Evolutionary conservation across 1,284 basidiomycete species (phyloP).

Genomic region (Ganoderma multipileum): DNA sequence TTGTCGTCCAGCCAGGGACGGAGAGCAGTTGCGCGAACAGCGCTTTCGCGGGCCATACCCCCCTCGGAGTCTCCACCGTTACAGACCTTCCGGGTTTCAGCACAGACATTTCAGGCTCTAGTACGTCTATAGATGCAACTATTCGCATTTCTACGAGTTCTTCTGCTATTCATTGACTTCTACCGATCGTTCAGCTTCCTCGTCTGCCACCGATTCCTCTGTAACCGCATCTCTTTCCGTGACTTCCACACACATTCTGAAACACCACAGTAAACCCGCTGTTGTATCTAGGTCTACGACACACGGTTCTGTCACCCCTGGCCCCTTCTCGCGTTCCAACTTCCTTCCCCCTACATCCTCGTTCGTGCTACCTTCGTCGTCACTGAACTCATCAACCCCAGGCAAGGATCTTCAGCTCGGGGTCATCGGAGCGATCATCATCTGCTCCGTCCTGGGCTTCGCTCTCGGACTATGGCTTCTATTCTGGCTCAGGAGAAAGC

Average conservation of each 20-base stretch:
- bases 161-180: neutral
- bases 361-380: neutral
- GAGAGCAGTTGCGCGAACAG: neutral
- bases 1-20: conserved; percentile 1
- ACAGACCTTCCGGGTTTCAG: neutral
- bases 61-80: neutral
- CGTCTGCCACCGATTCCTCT: neutral
- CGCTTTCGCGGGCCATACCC: neutral
- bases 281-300: neutral
- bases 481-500: neutral
- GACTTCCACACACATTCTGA: neutral
- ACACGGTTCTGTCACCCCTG: neutral
- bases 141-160: neutral
- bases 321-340: neutral
- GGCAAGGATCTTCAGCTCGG: neutral
- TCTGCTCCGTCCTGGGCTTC: neutral
- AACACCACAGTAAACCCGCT: neutral
- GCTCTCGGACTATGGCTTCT: neutral
- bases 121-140: neutral
- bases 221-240: neutral
- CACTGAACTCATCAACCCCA: neutral
- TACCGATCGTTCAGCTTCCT: neutral
- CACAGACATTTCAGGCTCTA: neutral
- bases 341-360: neutral
- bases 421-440: neutral